Evolutionary conservation across 2,329 filamentous ascomycete species (phyloP), one percentile per base, ranked within the genome.

Genomic region (Dothistroma pini): DNA sequence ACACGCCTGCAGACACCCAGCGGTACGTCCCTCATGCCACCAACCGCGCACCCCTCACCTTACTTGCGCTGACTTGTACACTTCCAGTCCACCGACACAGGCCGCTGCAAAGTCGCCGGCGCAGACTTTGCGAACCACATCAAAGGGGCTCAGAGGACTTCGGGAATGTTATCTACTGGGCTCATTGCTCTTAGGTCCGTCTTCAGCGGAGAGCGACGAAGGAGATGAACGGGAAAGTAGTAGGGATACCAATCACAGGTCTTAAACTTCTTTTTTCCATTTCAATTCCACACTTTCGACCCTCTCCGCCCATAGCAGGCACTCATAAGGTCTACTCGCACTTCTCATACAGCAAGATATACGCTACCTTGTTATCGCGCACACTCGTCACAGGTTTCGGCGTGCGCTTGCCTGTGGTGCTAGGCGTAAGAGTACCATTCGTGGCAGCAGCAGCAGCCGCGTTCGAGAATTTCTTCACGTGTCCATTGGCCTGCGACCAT

Each of bases 281-380:
- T 44, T 44, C n/a, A 8, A 44, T 16, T 44, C n/a, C 22, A 11
- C 25, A 16, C 22, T 19, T 34, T 34, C 35, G 12, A 54, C 16
- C 19, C 51, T 35, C 25, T 35, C 29, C 22, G 34, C 19, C 31
- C 31, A 14, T 35, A 32, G 14, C 22, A 21, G 31, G 22, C 22
- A 29, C 2, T 54, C 22, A 34, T 57, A 21, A 6, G 22, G 4
- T 35, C 35, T 44, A 59, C 51, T 59, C 57, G 25, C 51, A 29
- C 51, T 53, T 53, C 79, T 97, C 89, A 76, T 99, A 99, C 78
- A 99, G 96, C 72, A 99, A 79, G 67, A 99, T 86, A 77, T 99
- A 99, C 4, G 95, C 95, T 61, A 97, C 93, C 82, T 96, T 96
- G 82, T 93, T 96, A 75, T 97, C 93, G 76, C 91, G 91, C 72